These are phyloP conservation scores for Chlamydomonas schloesseri DNA, from an alignment of 139 green algal genomes.

Conservation along the genomic window DNA sequence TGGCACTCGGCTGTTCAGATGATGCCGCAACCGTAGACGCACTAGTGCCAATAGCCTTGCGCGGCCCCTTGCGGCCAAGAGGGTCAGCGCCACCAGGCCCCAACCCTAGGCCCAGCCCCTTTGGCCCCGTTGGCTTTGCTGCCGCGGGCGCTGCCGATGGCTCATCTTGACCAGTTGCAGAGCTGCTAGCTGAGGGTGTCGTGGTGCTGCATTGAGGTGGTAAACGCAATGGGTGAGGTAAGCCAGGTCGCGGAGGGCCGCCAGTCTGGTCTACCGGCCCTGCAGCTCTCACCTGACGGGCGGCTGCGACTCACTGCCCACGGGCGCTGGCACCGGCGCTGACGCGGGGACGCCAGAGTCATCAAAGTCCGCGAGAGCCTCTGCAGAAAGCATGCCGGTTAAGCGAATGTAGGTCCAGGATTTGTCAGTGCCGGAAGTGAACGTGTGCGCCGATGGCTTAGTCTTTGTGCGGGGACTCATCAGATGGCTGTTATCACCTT, in stretches of 20 bases:
- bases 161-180: too few species aligned
- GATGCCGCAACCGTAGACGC: neutral
- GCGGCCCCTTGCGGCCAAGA: neutral
- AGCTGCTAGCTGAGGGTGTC: too few species aligned
- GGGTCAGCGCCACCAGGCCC: neutral
- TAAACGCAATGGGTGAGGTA: too few species aligned
- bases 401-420: too few species aligned
- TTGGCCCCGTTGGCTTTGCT: neutral
- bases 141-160: neutral
- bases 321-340: neutral
- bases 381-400: neutral
- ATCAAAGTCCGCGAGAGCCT: constrained; percentile 36
- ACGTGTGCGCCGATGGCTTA: too few species aligned
- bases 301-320: too few species aligned
- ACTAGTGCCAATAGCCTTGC: neutral
- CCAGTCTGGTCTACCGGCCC: too few species aligned
- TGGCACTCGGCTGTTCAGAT: neutral
- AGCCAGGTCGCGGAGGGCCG: too few species aligned
- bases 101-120: neutral
- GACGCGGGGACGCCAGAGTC: neutral
- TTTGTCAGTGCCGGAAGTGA: too few species aligned
- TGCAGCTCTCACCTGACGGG: too few species aligned
- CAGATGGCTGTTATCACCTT: neutral
- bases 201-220: too few species aligned
- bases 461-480: too few species aligned